A percentile compares a stretch with the other conserved stretches of the same genome.
Evolutionary conservation across 192 early-diverging fungal genomes (phyloP).

Genomic region (Funneliformis geosporum): DNA sequence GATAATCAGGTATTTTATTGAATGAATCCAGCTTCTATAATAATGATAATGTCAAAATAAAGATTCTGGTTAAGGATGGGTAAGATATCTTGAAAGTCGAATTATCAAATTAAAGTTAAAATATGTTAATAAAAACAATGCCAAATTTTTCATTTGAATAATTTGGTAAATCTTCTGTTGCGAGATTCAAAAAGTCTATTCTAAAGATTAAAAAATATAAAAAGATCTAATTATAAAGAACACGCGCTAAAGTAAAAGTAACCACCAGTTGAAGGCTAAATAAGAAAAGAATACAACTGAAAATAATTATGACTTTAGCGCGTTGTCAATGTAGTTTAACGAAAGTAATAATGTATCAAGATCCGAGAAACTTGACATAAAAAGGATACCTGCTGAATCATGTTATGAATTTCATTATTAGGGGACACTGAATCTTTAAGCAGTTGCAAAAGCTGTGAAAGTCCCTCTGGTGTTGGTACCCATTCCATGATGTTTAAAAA

Average conservation of each 20-base stretch:
- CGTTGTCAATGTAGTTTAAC: background rate
- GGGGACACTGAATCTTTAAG: constrained; percentile 72
- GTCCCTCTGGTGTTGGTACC: constrained; percentile 78
- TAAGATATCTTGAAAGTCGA: background rate
- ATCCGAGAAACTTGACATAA: background rate
- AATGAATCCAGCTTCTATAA: constrained; percentile 73
- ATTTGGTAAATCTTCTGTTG: background rate
- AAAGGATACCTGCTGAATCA: constrained; percentile 72
- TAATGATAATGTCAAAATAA: background rate
- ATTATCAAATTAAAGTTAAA: background rate
- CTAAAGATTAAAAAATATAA: background rate
- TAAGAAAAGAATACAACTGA: background rate
- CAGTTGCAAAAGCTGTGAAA: constrained; percentile 74
- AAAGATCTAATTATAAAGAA: constrained; percentile 21
- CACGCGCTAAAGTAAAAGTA: constrained; percentile 2
- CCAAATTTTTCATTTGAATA: background rate
- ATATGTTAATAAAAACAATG: background rate
- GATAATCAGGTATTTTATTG: constrained; percentile 82
- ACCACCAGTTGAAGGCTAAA: background rate
- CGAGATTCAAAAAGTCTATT: background rate
- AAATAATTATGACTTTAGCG: constrained; percentile 10
- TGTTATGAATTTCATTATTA: constrained; percentile 67
- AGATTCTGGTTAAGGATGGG: constrained; percentile 4
- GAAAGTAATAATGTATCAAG: background rate
- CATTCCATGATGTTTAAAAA: constrained; percentile 51